Percentiles rank a stretch among this genome's conserved stretches.
These are phyloP conservation scores for Cladosporium phlei DNA, from an alignment of 2,329 filamentous ascomycete genomes.

Conservation along the genomic window DNA sequence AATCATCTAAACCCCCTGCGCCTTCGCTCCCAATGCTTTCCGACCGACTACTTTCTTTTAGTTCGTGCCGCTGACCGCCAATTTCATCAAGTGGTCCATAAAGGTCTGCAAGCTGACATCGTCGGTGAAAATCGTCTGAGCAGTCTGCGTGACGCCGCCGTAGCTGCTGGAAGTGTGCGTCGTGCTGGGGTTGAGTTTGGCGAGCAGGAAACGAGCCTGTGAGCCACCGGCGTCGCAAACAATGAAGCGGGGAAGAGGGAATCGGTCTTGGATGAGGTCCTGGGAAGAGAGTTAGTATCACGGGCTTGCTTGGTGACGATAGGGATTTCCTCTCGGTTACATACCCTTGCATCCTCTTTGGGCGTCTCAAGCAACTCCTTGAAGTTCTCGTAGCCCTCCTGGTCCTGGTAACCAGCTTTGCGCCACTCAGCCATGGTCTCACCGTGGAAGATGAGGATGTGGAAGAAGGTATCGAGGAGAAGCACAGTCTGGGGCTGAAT, in stretches of 20 bases:
- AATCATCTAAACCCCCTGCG: slow-evolving; percentile 5
- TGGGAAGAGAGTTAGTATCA: slow-evolving; percentile 36
- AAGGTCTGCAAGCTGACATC: slow-evolving; percentile 97
- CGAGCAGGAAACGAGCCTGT: slow-evolving; percentile 92
- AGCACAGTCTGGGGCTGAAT: slow-evolving; percentile 93
- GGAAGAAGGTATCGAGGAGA: slow-evolving; percentile 96
- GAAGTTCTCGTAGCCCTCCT: slow-evolving; percentile 98
- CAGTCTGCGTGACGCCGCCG: slow-evolving; percentile 80
- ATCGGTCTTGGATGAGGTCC: slow-evolving; percentile 95
- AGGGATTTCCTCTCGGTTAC: no score
- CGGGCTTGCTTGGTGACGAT: no score
- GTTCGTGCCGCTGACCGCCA: slow-evolving; percentile 36
- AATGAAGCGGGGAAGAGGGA: slow-evolving; percentile 97
- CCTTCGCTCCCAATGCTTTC: slow-evolving; percentile 3
- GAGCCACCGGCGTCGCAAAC: slow-evolving; percentile 98
- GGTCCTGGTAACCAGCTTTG: slow-evolving; percentile 95
- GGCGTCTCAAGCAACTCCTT: slow-evolving; percentile 80
- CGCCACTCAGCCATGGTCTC: slow-evolving; percentile 98
- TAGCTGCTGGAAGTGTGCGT: slow-evolving; percentile 93
- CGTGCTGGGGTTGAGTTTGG: slow-evolving; percentile 94
- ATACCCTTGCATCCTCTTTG: slow-evolving; percentile 90
- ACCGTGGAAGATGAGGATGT: slow-evolving; percentile 98
- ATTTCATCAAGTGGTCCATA: slow-evolving; percentile 99
- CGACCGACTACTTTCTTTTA: slow-evolving; percentile 4
- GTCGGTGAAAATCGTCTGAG: slow-evolving; percentile 98